Percentiles rank a stretch among this genome's conserved stretches.
Conservation (phyloP, 441 rosid genomes). For the Lepidium campestre region DNA sequence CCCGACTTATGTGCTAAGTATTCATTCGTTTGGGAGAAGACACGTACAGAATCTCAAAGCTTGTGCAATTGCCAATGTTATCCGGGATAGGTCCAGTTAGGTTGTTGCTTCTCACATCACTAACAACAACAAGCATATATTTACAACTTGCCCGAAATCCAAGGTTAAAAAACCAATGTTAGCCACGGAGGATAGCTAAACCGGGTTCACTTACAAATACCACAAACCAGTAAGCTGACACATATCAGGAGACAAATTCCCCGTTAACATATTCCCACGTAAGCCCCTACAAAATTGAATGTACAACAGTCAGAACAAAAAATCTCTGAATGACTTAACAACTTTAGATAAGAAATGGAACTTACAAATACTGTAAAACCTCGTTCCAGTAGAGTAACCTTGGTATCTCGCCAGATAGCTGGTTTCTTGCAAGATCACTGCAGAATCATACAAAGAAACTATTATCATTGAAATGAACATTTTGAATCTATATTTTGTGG, state of each 20-base stretch:
- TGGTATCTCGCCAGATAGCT: slow-evolving; percentile 80
- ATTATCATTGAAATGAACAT: neutral
- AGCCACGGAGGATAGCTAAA: neutral
- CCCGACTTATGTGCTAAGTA: neutral
- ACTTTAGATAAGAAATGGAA: neutral
- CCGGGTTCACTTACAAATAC: slow-evolving; percentile 70
- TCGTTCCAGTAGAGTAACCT: slow-evolving; percentile 91
- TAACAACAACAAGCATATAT: slow-evolving; percentile 17
- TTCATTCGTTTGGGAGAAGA: neutral
- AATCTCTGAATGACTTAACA: neutral
- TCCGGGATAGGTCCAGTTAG: slow-evolving; percentile 78
- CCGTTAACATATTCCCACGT: slow-evolving; percentile 71
- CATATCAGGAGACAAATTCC: slow-evolving; percentile 79
- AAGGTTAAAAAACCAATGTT: neutral
- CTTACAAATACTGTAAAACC: slow-evolving; percentile 91
- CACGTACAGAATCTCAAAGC: slow-evolving; percentile 84
- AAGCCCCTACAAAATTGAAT: slow-evolving; percentile 48
- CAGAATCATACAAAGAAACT: neutral
- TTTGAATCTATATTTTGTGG: neutral
- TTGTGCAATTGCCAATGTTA: slow-evolving; percentile 87
- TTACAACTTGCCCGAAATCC: neutral
- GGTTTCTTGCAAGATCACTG: slow-evolving; percentile 86
- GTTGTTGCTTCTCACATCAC: slow-evolving; percentile 92
- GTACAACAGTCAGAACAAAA: neutral
- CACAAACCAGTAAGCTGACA: slow-evolving; percentile 92